These are phyloP conservation scores for Pulveroboletus frians DNA, from an alignment of 768 basidiomycete species.

Conservation along the genomic window DNA sequence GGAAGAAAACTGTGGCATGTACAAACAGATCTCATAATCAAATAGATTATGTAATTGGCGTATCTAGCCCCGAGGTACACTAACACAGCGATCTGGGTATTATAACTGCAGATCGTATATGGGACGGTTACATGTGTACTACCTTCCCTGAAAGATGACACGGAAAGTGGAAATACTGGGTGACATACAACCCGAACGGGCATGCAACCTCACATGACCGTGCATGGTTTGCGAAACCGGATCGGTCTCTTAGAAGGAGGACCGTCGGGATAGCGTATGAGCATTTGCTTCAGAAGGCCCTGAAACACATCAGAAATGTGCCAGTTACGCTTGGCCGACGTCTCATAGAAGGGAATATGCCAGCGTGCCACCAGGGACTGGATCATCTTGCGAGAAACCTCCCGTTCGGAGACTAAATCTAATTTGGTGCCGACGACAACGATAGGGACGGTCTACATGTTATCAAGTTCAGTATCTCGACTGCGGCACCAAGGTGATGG, in stretches of 20 bases:
- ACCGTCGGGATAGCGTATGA: conserved; percentile 53
- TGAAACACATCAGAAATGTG: conserved; percentile 75
- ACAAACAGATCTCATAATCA: conserved; percentile 9
- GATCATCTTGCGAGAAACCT: conserved; percentile 62
- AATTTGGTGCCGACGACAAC: conserved; percentile 84
- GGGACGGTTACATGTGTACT: conserved; percentile 5
- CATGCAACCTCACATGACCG: conserved; percentile 33
- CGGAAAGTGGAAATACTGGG: conserved; percentile 1
- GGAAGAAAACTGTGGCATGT: conserved; percentile 6
- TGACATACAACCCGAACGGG: conserved; percentile 4
- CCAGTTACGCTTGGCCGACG: conserved; percentile 84
- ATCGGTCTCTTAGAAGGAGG: conserved; percentile 27
- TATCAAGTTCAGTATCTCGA: conserved; percentile 3
- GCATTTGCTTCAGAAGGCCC: conserved; percentile 72
- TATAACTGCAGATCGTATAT: conserved; percentile 6
- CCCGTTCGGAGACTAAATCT: conserved; percentile 75
- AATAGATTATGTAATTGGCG: conserved; percentile 3
- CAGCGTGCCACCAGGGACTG: conserved; percentile 60
- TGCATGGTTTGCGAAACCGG: conserved; percentile 29
- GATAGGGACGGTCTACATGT: conserved; percentile 59
- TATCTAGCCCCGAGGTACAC: too few relatives aligned
- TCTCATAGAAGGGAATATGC: conserved; percentile 79
- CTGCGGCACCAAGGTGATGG: neutral
- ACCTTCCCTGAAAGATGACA: conserved; percentile 2
- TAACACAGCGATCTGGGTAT: conserved; percentile 1